Evolutionary conservation across 2,329 filamentous ascomycete genomes (phyloP), one percentile per base, ranked within the genome.

Genomic region (Trichoderma sp.): DNA sequence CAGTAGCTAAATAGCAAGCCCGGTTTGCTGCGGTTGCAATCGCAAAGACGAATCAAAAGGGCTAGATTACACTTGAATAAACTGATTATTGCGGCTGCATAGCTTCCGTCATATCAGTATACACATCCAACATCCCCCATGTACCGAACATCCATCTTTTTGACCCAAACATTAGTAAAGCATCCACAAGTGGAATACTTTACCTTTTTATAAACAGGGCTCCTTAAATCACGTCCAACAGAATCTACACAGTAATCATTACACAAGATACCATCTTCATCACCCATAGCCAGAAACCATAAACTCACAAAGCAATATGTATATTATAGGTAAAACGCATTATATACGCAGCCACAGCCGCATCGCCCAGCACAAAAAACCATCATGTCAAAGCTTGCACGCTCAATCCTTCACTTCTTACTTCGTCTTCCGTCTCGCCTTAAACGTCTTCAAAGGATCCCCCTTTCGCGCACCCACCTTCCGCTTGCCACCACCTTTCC

Each of bases 381-480:
- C 30, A 1, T 13, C 32, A 39, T 39, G 43, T 24, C 7, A 39
- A 39, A 39, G 5, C 26, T 8, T 6, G 8, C 7, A 37, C 32
- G n/a, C 56, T 59, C 56, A 58, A 6, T 18, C 32, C 5, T 13
- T 1, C 46, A 24, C 1, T 3, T 6, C 18, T 13, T 10, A 79
- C 70, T 78, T 80, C 65, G 76, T 79, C 79, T 84, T 87, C 66
- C 83, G 79, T 73, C 85, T 82, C 28, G 87, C 87, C 79, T 93
- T 97, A 79, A 97, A 96, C 10, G 91, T 94, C 84, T 95, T 96
- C 76, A 97, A 82, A 7, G 95, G 94, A 83, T 98, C 93, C 64
- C 87, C 82, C 79, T 90, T 95, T 75, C 89, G 87, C n/a, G 84
- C 83, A 51, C 82, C 84, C 39, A 81, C 81, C 77, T 86, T 77